Conservation (phyloP, 1,139 yeast species). For the Diutina sp. region DNA sequence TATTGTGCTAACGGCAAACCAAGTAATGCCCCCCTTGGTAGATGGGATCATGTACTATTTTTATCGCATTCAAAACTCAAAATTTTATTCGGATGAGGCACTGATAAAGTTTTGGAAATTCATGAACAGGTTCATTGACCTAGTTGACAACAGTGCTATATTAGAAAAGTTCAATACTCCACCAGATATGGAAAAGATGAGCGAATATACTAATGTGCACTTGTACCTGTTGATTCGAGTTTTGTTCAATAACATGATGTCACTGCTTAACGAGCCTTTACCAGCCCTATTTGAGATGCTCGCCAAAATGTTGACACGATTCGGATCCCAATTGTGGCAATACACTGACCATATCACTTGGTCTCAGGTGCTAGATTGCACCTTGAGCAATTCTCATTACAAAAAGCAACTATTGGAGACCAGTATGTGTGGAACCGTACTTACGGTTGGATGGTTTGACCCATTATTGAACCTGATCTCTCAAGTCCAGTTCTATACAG, state of each 20-base stretch:
- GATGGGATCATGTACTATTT: constrained; percentile 45
- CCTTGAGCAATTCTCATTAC: constrained; percentile 15
- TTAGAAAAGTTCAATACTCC: constrained; percentile 23
- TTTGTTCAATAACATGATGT: constrained; percentile 35
- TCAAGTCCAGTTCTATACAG: constrained; percentile 14
- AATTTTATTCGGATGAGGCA: constrained; percentile 25
- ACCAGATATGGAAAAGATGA: constrained; percentile 32
- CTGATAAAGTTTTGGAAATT: constrained; percentile 45
- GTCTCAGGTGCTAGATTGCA: constrained; percentile 36
- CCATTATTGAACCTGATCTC: not conserved
- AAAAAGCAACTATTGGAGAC: constrained; percentile 5
- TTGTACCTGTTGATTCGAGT: constrained; percentile 33
- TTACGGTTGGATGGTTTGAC: not conserved
- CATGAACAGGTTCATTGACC: constrained; percentile 24
- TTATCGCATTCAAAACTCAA: constrained; percentile 39
- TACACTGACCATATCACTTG: constrained; percentile 35
- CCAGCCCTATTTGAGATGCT: constrained; percentile 41
- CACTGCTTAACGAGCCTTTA: constrained; percentile 38
- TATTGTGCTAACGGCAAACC: constrained; percentile 4
- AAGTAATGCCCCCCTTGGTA: constrained; percentile 18
- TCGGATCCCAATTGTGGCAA: constrained; percentile 37
- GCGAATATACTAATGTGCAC: constrained; percentile 23
- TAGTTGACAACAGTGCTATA: constrained; percentile 27
- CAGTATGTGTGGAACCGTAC: constrained; percentile 4
- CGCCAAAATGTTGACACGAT: constrained; percentile 22